phyloP scores from a whole-genome alignment of 2,329 filamentous ascomycete species.

The Claviceps cyperi region DNA sequence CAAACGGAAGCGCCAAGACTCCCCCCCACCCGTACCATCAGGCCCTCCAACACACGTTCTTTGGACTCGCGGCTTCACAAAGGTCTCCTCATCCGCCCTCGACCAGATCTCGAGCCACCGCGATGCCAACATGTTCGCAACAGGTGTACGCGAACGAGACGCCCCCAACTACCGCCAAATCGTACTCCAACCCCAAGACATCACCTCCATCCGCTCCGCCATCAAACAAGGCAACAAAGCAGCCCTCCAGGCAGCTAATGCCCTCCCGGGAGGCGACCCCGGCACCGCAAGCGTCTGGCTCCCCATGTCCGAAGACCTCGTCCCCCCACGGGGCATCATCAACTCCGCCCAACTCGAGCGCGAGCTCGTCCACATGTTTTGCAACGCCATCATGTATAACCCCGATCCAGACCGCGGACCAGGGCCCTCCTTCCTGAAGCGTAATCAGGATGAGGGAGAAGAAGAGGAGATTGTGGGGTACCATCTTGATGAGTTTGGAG shows the following conservation, averaged over 20 bases:
- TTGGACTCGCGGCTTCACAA: slow-evolving; percentile 61
- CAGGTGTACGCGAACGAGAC: slow-evolving; percentile 58
- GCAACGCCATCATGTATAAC: slow-evolving; percentile 98
- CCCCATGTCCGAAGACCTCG: slow-evolving; percentile 58
- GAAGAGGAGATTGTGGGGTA: slow-evolving; percentile 40
- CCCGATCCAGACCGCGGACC: slow-evolving; percentile 62
- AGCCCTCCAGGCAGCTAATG: slow-evolving; percentile 44
- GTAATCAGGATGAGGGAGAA: slow-evolving; percentile 28
- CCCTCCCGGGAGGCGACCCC: slow-evolving; percentile 45
- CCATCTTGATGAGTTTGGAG: slow-evolving; percentile 64
- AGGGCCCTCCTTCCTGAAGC: slow-evolving; percentile 43
- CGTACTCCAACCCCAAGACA: slow-evolving; percentile 60
- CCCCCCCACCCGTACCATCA: slow-evolving; percentile 29
- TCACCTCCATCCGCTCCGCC: slow-evolving; percentile 62
- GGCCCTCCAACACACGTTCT: slow-evolving; percentile 52
- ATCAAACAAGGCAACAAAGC: slow-evolving; percentile 59
- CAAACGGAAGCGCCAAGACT: slow-evolving; percentile 44
- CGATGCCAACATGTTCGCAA: slow-evolving; percentile 66
- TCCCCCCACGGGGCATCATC: slow-evolving; percentile 79
- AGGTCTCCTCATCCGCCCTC: slow-evolving; percentile 56
- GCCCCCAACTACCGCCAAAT: slow-evolving; percentile 64
- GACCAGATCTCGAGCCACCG: slow-evolving; percentile 67
- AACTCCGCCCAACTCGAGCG: slow-evolving; percentile 87
- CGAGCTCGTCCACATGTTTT: slow-evolving; percentile 91
- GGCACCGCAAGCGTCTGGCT: slow-evolving; percentile 45